Percentiles rank a stretch among this genome's conserved stretches.
These are phyloP conservation scores for Talaromyces stipitatus DNA, from an alignment of 495 filamentous ascomycete genomes.

Conservation along the genomic window DNA sequence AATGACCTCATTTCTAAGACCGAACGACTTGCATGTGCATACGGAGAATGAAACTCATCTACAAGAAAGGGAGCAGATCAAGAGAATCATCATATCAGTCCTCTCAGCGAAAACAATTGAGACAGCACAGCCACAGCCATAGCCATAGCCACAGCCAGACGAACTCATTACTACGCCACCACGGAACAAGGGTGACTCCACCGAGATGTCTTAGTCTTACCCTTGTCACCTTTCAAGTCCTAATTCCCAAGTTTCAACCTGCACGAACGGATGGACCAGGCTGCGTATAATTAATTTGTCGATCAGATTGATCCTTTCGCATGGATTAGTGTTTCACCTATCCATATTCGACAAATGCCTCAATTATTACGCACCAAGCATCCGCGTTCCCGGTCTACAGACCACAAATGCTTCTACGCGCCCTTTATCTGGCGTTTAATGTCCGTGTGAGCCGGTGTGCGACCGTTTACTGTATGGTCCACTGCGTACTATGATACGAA, in stretches of 20 bases:
- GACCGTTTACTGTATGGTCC: no score
- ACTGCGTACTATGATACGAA: no score
- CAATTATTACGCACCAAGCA: no score
- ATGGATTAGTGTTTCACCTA: not conserved
- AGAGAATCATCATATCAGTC: not conserved
- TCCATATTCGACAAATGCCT: no score
- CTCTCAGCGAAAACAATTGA: not conserved
- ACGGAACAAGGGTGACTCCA: not conserved
- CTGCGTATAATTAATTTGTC: not conserved
- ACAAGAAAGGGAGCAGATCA: no score
- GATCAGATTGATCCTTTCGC: not conserved
- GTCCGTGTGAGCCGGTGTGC: no score
- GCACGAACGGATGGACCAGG: not conserved
- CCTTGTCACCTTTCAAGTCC: not conserved
- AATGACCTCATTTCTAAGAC: no score
- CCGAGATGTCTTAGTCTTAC: not conserved
- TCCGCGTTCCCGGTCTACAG: no score
- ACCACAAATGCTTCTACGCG: no score
- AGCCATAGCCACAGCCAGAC: not conserved
- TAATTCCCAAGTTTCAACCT: not conserved
- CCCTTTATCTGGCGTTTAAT: no score
- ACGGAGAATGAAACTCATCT: no score
- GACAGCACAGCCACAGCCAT: not conserved
- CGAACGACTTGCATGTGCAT: no score
- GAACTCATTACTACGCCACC: not conserved